Evolutionary conservation across 768 basidiomycete species (phyloP).

Genomic region (Rhizopogon rudus): DNA sequence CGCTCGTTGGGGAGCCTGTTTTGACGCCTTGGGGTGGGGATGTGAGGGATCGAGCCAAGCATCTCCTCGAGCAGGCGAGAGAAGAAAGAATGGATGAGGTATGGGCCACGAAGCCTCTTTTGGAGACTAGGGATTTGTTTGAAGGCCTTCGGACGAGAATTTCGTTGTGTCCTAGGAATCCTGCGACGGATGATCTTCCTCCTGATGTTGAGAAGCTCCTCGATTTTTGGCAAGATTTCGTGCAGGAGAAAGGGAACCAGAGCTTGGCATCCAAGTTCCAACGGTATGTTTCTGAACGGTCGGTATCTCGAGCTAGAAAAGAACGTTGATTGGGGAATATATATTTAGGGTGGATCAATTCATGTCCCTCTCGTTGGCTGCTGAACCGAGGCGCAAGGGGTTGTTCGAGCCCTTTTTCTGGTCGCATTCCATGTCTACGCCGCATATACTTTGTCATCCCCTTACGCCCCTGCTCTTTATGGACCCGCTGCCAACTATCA

Average conservation of each 20-base stretch:
- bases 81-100: constrained; percentile 38
- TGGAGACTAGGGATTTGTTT: constrained; percentile 41
- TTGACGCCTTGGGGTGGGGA: constrained; percentile 71
- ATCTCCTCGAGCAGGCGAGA: constrained; percentile 42
- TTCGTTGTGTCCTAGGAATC: constrained; percentile 44
- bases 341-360: constrained; percentile 62
- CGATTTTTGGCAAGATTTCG: constrained; percentile 53
- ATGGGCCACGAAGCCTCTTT: constrained; percentile 38
- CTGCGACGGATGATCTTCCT: constrained; percentile 27
- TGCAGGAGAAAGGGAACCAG: constrained; percentile 31
- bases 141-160: constrained; percentile 47
- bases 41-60: constrained; percentile 38
- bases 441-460: constrained; percentile 37
- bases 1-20: constrained; percentile 34
- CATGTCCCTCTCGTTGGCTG: constrained; percentile 69
- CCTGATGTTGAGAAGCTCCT: constrained; percentile 49
- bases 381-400: constrained; percentile 70
- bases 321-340: background rate
- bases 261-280: constrained; percentile 53
- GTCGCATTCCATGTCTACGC: constrained; percentile 38
- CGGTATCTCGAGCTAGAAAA: background rate
- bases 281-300: constrained; percentile 37
- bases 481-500: constrained; percentile 63
- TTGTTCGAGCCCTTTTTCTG: constrained; percentile 78
- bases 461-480: constrained; percentile 70